Percentiles rank a stretch among this genome's conserved stretches.
phyloP scores from a whole-genome alignment of 2,329 filamentous ascomycete species.

The Aspergillus aculeatinus region DNA sequence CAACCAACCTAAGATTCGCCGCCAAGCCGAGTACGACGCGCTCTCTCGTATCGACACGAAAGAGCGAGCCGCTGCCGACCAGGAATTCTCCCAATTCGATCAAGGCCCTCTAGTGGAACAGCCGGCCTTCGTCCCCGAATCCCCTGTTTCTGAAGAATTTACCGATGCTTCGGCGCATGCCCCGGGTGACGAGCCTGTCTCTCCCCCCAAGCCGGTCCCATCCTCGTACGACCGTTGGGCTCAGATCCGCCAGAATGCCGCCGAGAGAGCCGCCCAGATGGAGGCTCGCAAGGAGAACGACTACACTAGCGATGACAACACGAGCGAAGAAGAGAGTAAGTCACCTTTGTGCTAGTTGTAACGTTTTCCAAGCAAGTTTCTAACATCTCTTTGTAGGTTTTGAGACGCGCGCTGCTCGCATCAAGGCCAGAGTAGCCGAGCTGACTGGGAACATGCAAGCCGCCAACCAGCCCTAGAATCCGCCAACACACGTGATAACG shows the following conservation, averaged over 20 bases:
- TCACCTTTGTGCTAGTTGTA: constrained; percentile 26
- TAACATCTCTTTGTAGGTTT: constrained; percentile 64
- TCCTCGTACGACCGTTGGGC: constrained; percentile 82
- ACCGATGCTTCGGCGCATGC: constrained; percentile 11
- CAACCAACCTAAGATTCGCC: constrained; percentile 40
- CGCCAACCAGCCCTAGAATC: constrained; percentile 17
- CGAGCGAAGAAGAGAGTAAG: constrained; percentile 93
- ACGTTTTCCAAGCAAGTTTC: neutral
- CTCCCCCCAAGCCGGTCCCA: constrained; percentile 8
- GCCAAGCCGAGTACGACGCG: constrained; percentile 55
- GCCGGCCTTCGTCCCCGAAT: constrained; percentile 72
- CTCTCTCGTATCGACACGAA: constrained; percentile 60
- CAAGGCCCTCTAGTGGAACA: constrained; percentile 86
- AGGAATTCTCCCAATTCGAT: constrained; percentile 68
- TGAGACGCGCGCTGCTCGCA: constrained; percentile 91
- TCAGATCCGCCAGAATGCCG: constrained; percentile 91
- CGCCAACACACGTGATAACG: neutral
- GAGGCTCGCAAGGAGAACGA: constrained; percentile 58
- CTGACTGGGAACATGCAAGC: constrained; percentile 81
- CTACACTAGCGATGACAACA: constrained; percentile 70
- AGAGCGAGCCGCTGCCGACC: constrained; percentile 46
- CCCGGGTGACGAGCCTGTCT: constrained; percentile 8
- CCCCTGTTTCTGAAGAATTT: constrained; percentile 23
- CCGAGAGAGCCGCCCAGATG: constrained; percentile 69
- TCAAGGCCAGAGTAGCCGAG: constrained; percentile 95